Evolutionary conservation across 192 early-diverging fungal species (phyloP), one percentile per base, ranked within the genome.

Genomic region (Backusella morwellensis): DNA sequence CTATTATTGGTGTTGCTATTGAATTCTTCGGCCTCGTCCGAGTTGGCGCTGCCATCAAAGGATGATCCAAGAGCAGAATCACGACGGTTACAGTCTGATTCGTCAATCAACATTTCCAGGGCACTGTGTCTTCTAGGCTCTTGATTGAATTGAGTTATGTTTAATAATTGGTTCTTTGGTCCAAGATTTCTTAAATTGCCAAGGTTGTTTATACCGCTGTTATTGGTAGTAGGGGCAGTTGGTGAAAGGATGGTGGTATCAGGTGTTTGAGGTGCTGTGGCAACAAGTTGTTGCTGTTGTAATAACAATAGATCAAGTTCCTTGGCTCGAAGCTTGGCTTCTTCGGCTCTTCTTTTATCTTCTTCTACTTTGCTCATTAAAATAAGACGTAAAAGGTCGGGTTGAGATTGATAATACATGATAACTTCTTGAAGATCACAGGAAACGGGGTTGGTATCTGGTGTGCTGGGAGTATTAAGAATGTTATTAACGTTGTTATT

Each of bases 311-410:
- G 68, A 78, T 90, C 88, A 23, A 88, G 72, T 75, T 81, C 77
- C 66, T 78, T 84, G 29, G 84, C 85, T 50, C 85, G 77, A 67
- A 90, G 77, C 70, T 84, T 81, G 1, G 88, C 88, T 79, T 90
- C 88, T 66, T 88, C 88, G 6, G 85, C 77, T 73, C 83, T 80
- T 70, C 88, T 84, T 66, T 84, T 82, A 63, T 90, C 88, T 71
- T 90, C 88, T 59, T 90, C 86, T 6, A 86, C 85, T 79, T 88
- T 90, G 42, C 85, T 86, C n/a, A 78, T 66, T 42, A 90, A 76
- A 44, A 90, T 88, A 36, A 90, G 41, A 35, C 84, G 83, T 7
- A 90, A 68, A 34, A 90, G 79, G 14, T 90, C 88, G 6, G 86
- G 88, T 59, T 90, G 84, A 0, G 76, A 74, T 35, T 80, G 66